phyloP scores from a whole-genome alignment of 106 monocot species.

The Apostasia ramifera region DNA sequence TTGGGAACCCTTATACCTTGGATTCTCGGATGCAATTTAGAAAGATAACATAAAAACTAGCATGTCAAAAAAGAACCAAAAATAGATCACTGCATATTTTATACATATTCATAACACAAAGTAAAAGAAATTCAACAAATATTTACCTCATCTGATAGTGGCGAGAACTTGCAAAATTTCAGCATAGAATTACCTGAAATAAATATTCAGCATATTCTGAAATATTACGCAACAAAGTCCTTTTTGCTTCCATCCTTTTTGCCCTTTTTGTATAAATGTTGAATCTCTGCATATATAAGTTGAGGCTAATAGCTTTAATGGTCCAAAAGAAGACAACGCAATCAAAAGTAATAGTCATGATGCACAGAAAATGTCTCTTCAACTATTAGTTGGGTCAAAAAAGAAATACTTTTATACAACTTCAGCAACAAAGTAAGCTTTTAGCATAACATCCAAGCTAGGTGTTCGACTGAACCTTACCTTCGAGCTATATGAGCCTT shows the following conservation, averaged over 20 bases:
- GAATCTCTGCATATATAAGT: slow-evolving; percentile 27
- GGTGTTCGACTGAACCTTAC: neutral
- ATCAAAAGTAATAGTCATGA: neutral
- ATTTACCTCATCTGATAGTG: too few relatives aligned
- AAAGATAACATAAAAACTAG: too few relatives aligned
- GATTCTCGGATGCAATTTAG: too few relatives aligned
- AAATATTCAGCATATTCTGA: slow-evolving; percentile 50
- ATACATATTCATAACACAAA: neutral
- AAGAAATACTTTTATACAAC: too few relatives aligned
- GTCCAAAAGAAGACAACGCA: neutral
- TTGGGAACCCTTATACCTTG: too few relatives aligned
- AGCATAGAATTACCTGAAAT: slow-evolving; percentile 32
- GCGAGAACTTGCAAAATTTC: neutral
- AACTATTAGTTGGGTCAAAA: too few relatives aligned
- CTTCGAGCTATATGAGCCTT: slow-evolving; percentile 4
- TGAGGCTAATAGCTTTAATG: neutral
- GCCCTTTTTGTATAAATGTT: slow-evolving; percentile 34
- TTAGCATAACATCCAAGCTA: too few relatives aligned
- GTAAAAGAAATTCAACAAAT: neutral
- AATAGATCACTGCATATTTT: too few relatives aligned
- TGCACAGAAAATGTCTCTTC: too few relatives aligned
- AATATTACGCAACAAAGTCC: slow-evolving; percentile 29
- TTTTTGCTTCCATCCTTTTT: slow-evolving; percentile 40
- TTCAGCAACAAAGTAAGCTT: too few relatives aligned
- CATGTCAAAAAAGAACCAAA: too few relatives aligned